These are phyloP conservation scores for Picochlorum sp. DNA, from an alignment of 139 green algal species.

Conservation along the genomic window DNA sequence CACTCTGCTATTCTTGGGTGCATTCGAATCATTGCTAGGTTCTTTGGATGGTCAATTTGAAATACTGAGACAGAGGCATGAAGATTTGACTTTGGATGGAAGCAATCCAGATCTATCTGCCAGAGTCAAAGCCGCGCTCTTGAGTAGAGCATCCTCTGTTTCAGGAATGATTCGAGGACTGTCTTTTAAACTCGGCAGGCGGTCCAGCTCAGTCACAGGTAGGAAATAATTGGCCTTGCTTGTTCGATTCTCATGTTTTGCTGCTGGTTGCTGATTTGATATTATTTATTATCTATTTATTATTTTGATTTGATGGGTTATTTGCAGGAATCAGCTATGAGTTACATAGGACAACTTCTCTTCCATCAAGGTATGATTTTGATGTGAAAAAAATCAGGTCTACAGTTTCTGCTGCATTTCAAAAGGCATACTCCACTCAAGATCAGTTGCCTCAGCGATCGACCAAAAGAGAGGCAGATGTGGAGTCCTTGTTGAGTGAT, in stretches of 20 bases:
- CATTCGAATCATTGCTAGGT: conserved; percentile 8
- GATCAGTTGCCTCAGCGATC: neutral
- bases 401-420: too few relatives aligned
- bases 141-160: neutral
- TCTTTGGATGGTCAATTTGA: conserved; percentile 4
- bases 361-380: too few relatives aligned
- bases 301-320: too few relatives aligned
- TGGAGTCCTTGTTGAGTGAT: neutral
- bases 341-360: too few relatives aligned
- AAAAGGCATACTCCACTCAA: neutral
- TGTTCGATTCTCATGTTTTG: too few relatives aligned
- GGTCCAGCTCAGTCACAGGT: neutral
- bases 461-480: neutral
- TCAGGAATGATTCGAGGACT: conserved; percentile 2
- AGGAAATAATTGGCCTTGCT: too few relatives aligned
- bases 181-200: neutral
- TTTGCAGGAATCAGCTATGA: too few relatives aligned
- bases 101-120: neutral
- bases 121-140: neutral
- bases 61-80: neutral
- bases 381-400: too few relatives aligned
- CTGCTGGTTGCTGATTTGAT: too few relatives aligned
- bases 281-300: too few relatives aligned
- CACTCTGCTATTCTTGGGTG: neutral
- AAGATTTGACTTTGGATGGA: neutral